Conservation (phyloP, 2,329 filamentous ascomycete genomes). For the Xylaria sp. region DNA sequence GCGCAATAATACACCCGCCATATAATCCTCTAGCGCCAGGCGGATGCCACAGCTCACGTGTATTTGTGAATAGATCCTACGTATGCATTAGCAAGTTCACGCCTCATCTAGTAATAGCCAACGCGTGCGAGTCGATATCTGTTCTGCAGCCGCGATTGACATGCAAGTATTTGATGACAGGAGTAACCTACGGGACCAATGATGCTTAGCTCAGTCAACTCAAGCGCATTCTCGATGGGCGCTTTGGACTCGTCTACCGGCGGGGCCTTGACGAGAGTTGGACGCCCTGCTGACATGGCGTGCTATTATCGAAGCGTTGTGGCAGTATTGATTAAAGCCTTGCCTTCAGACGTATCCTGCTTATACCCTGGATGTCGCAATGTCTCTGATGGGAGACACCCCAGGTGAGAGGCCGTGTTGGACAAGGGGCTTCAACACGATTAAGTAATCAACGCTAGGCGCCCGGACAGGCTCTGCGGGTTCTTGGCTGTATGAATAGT, state of each 20-base stretch:
- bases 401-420: not conserved
- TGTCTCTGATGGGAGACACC: not conserved
- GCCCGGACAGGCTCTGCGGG: not conserved
- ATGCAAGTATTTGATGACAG: not conserved
- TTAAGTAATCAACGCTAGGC: not conserved
- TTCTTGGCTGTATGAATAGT: not conserved
- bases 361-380: not conserved
- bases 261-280: slow-evolving; percentile 76
- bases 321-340: not conserved
- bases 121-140: not conserved
- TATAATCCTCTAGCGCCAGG: slow-evolving; percentile 91
- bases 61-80: slow-evolving; percentile 93
- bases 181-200: slow-evolving; percentile 69
- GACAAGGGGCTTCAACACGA: not conserved
- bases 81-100: slow-evolving; percentile 3
- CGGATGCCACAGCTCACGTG: slow-evolving; percentile 88
- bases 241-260: slow-evolving; percentile 74
- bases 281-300: slow-evolving; percentile 39
- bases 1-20: slow-evolving; percentile 90
- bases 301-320: not conserved
- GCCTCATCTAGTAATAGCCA: not conserved
- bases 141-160: not conserved
- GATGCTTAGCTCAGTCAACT: slow-evolving; percentile 78
- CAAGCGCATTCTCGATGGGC: slow-evolving; percentile 86
- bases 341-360: not conserved